Evolutionary conservation across 192 early-diverging fungal genomes (phyloP).

Genomic region (Entomortierella beljakovae): DNA sequence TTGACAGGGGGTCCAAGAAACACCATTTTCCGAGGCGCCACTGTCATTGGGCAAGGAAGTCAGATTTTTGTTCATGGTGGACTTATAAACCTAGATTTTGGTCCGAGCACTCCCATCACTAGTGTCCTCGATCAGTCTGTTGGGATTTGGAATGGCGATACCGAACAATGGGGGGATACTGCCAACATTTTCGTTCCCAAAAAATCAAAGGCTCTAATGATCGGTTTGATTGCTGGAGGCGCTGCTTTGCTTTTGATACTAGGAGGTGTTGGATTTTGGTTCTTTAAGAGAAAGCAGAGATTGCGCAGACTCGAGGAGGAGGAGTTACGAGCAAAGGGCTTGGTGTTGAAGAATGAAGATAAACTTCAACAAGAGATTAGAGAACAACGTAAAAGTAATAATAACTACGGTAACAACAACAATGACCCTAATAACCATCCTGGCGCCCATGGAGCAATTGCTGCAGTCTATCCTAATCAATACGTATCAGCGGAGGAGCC

Average conservation of each 20-base stretch:
- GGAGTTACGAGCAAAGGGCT: slow-evolving; percentile 28
- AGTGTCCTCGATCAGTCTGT: slow-evolving; percentile 12
- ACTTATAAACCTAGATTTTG: slow-evolving; percentile 7
- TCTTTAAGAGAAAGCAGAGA: slow-evolving; percentile 9
- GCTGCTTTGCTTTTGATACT: slow-evolving; percentile 4
- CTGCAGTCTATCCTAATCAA: not conserved
- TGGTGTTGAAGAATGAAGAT: slow-evolving; percentile 48
- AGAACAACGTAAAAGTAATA: not conserved
- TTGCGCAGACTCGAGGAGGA: slow-evolving; percentile 27
- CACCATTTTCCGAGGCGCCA: slow-evolving; percentile 33
- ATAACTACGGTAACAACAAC: not conserved
- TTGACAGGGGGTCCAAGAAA: slow-evolving; percentile 28
- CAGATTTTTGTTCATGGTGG: slow-evolving; percentile 50
- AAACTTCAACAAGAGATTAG: slow-evolving; percentile 36
- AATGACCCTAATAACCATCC: not conserved
- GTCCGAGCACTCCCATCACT: not conserved
- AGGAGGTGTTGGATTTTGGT: slow-evolving; percentile 20
- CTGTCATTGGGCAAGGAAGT: slow-evolving; percentile 20
- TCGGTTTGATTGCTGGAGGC: slow-evolving; percentile 36
- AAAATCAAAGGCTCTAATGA: slow-evolving; percentile 34
- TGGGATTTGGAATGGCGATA: slow-evolving; percentile 29
- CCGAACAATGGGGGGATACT: slow-evolving; percentile 15
- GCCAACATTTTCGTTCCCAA: slow-evolving; percentile 15
- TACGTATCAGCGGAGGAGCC: too few species aligned
- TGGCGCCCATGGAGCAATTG: not conserved